Conservation (phyloP, 768 basidiomycete genomes). For the Lentinula detonsa region DNA sequence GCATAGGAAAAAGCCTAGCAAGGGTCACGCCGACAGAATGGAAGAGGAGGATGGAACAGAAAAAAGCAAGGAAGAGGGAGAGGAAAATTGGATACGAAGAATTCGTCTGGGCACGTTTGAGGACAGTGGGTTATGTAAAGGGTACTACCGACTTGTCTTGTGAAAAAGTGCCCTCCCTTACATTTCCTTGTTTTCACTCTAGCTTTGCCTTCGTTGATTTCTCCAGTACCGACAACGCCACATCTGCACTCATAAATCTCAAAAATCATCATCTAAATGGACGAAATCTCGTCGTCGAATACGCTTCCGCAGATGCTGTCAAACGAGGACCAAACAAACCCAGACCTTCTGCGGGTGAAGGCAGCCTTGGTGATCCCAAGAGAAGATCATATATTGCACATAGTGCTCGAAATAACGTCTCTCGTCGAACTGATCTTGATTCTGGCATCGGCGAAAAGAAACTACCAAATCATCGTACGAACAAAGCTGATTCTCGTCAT, state of each 20-base stretch:
- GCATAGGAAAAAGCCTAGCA: conserved; percentile 40
- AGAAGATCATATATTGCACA: not conserved
- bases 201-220: conserved; percentile 98
- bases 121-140: conserved; percentile 93
- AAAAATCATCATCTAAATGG: conserved; percentile 83
- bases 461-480: not conserved
- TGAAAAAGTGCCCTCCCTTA: not conserved
- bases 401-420: not conserved
- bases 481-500: not conserved
- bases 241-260: conserved; percentile 72
- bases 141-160: conserved; percentile 42
- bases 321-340: conserved; percentile 63
- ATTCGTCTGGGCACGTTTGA: conserved; percentile 95
- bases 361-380: not conserved
- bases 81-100: conserved; percentile 64
- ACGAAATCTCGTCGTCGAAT: conserved; percentile 81
- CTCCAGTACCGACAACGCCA: conserved; percentile 69
- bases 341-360: conserved; percentile 10
- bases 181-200: not conserved
- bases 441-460: not conserved
- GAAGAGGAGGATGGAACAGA: conserved; percentile 23
- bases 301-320: conserved; percentile 84
- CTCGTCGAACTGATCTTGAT: not conserved
- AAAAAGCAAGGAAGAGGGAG: conserved; percentile 20
- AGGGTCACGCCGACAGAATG: conserved; percentile 19